phyloP scores from a whole-genome alignment of 2,329 filamentous ascomycete species.

The Elsinoe perseae region DNA sequence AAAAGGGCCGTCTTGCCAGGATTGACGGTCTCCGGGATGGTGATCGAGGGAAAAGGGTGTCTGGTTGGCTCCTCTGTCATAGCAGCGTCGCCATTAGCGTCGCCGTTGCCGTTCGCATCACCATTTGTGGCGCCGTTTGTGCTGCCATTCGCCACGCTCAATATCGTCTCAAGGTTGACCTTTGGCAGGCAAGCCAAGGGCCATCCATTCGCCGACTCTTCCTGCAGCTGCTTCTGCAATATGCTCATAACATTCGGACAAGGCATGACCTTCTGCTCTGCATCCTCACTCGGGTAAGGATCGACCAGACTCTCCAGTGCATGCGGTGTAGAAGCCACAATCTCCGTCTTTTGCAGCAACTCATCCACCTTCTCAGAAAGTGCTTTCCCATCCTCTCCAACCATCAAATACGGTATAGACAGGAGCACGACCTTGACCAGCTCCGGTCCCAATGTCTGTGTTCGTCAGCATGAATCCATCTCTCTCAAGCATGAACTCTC shows the following conservation, averaged over 20 bases:
- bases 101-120: slow-evolving; percentile 59
- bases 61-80: slow-evolving; percentile 50
- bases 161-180: slow-evolving; percentile 26
- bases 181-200: slow-evolving; percentile 57
- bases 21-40: slow-evolving; percentile 66
- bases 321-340: slow-evolving; percentile 84
- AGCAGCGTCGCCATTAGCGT: slow-evolving; percentile 29
- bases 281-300: slow-evolving; percentile 58
- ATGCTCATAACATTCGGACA: slow-evolving; percentile 69
- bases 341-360: slow-evolving; percentile 86
- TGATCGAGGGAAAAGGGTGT: slow-evolving; percentile 68
- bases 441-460: slow-evolving; percentile 60
- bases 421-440: slow-evolving; percentile 94
- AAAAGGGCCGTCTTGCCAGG: slow-evolving; percentile 71
- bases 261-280: slow-evolving; percentile 53
- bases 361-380: slow-evolving; percentile 67
- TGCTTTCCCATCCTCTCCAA: slow-evolving; percentile 56
- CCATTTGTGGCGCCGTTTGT: slow-evolving; percentile 34
- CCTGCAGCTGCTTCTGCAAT: slow-evolving; percentile 77
- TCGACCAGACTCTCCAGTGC: slow-evolving; percentile 78
- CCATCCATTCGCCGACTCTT: slow-evolving; percentile 68
- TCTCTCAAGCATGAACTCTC: slow-evolving; percentile 31
- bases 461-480: slow-evolving; percentile 18
- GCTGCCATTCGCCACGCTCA: slow-evolving; percentile 23
- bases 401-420: slow-evolving; percentile 84